Base-by-base conservation (phyloP, 495 filamentous ascomycete genomes). In the Trichoderma erinaceum region DNA sequence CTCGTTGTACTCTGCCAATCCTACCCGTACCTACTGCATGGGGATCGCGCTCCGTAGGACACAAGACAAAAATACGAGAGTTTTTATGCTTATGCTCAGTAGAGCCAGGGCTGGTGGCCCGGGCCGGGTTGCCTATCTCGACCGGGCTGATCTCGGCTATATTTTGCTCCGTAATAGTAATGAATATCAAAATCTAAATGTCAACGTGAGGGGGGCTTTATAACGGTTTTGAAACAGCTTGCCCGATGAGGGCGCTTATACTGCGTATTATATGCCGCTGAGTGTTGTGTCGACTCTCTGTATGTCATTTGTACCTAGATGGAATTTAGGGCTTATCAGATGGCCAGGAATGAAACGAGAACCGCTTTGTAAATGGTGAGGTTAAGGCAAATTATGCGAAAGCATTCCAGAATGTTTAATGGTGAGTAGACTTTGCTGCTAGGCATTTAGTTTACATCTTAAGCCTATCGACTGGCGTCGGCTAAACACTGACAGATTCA, bases 121-220 rank as follows among this genome's bases (percentile, higher is more conserved):
- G 56, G 56, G 5, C 56, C 56, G 56, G 56, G 8, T 61, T 61
- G 56, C 25, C 25, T 25, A 32, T 32, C 25, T 27, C 23, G 11
- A 29, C 56, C 56, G 56, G 56, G 56, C 25, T 61, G 56, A 61
- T 61, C 56, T 61, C 56, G 56, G 56, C 56, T 61, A 32, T 61
- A 52, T 21, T 52, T 6, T 10, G 48, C 48, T 52, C 56, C 56
- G 23, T 61, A 61, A 10, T 61, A 2, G 56, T 32, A 61, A 61
- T 61, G 56, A 61, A 61, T 61, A 61, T 61, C 56, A 25, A 61
- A 61, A 61, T 61, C 56, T 21, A 61, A 61, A 25, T 10, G 12
- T 5, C 56, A 61, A 32, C 56, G 3, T 10, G 23, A 32, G 56
- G 23, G 23, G 56, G 23, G n/a, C 27, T 32, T 32, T 32, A 23